Base-by-base conservation (phyloP, 2,329 filamentous ascomycete genomes). In the Alternaria dauci region DNA sequence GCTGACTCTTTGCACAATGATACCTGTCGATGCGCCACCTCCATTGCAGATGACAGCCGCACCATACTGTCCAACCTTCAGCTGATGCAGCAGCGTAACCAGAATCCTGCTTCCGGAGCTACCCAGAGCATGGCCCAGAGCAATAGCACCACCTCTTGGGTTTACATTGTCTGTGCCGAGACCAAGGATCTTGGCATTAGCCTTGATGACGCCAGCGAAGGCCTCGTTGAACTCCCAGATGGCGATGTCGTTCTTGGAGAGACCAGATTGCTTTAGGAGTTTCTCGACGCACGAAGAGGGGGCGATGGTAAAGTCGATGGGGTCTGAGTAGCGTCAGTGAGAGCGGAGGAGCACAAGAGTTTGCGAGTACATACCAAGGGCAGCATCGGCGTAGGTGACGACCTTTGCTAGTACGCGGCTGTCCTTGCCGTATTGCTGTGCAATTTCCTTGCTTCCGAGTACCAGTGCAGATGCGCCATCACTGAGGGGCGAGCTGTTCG, bases 211-310 rank as follows among this genome's bases (percentile, higher is more conserved):
- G 5, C 92, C 92, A 28, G 95, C 94, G 76, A 99, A 99, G 0
- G 95, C 95, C 82, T 99, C 95, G 79, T 99, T 99, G 80, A 99
- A 97, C 79, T 98, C 95, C 94, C 95, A 98, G 23, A 97, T 83
- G 5, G 94, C 89, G 46, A 99, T 93, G 78, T 98, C 91, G 47
- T 96, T 91, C 80, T 94, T 93, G 66, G 88, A 92, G 68, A 99
- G 94, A 11, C 94, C 94, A 1, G 95, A 95, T 58, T 94, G 87
- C 79, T 93, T 87, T 52, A 99, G 85, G 11, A 94, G 94, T 71
- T 97, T 88, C 3, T 94, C 93, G 0, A 98, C 94, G 5, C 94
- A 94, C 79, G 96, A 94, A 39, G 95, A 87, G 1, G 95, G 95
- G 1, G 95, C 95, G 44, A 97, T 84, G 14, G 95, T 94, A 83